phyloP scores from a whole-genome alignment of 2,329 filamentous ascomycete genomes.

The Fusarium mexicanum region DNA sequence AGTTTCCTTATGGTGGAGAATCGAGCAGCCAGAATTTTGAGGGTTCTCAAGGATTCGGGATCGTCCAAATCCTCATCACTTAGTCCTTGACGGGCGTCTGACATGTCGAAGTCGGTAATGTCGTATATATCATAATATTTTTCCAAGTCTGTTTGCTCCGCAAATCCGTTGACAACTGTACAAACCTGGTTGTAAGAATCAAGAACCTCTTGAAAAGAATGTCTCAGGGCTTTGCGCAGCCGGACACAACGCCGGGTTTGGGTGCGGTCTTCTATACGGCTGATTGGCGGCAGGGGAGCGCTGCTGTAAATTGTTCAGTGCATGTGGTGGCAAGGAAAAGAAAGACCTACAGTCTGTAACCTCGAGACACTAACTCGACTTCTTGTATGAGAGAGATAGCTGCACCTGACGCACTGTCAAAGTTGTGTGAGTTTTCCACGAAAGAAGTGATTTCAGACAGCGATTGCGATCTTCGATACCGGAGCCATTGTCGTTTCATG shows the following conservation, averaged over 20 bases:
- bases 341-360: conserved; percentile 78
- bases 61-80: conserved; percentile 78
- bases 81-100: conserved; percentile 73
- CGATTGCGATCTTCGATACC: conserved; percentile 78
- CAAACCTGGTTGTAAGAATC: conserved; percentile 77
- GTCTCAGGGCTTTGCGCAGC: conserved; percentile 79
- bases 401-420: conserved; percentile 80
- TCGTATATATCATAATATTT: conserved; percentile 94
- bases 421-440: conserved; percentile 78
- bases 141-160: conserved; percentile 83
- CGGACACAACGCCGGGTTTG: conserved; percentile 82
- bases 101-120: conserved; percentile 76
- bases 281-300: conserved; percentile 90
- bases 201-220: conserved; percentile 75
- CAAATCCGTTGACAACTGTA: conserved; percentile 73
- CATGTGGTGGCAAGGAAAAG: not conserved
- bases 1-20: conserved; percentile 85
- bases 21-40: conserved; percentile 84
- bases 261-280: conserved; percentile 84
- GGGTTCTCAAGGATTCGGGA: conserved; percentile 76
- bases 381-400: conserved; percentile 88
- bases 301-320: conserved; percentile 64
- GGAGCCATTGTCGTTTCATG: conserved; percentile 82
- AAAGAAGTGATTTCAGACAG: conserved; percentile 75
- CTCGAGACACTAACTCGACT: conserved; percentile 92